Conservation (phyloP, 257 asterid species). For the Leonotis leonurus region DNA sequence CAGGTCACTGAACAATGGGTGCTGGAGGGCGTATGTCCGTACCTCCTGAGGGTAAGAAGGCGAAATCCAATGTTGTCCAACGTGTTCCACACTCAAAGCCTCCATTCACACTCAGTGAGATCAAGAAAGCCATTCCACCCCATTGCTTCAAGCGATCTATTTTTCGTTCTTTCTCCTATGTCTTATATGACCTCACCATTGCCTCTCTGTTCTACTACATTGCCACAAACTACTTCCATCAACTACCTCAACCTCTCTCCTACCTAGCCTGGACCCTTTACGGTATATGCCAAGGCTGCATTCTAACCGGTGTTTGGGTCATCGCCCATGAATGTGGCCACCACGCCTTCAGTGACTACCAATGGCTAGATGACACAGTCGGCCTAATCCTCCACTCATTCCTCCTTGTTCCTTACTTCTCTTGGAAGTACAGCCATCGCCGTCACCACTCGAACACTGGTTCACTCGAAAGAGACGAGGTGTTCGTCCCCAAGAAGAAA, state of each 20-base stretch:
- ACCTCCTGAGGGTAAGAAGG: slow-evolving; percentile 41
- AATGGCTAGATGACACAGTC: slow-evolving; percentile 24
- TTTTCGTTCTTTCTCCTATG: slow-evolving; percentile 67
- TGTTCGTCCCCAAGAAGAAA: slow-evolving; percentile 59
- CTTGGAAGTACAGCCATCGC: slow-evolving; percentile 46
- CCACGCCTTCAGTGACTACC: slow-evolving; percentile 24
- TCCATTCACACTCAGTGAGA: slow-evolving; percentile 60
- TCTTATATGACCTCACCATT: slow-evolving; percentile 45
- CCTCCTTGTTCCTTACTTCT: slow-evolving; percentile 41
- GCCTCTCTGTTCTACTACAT: slow-evolving; percentile 49
- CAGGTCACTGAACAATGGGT: slow-evolving; percentile 68
- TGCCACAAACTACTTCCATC: slow-evolving; percentile 57
- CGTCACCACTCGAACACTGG: slow-evolving; percentile 71
- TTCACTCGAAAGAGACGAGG: slow-evolving; percentile 74
- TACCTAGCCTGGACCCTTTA: slow-evolving; percentile 67
- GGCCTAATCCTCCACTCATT: slow-evolving; percentile 36
- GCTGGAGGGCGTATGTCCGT: slow-evolving; percentile 76
- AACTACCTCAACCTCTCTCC: slow-evolving; percentile 45
- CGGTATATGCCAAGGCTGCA: slow-evolving; percentile 64
- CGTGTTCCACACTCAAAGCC: slow-evolving; percentile 69
- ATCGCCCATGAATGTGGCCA: slow-evolving; percentile 24
- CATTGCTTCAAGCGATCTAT: slow-evolving; percentile 82
- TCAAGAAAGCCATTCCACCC: slow-evolving; percentile 83
- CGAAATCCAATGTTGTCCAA: slow-evolving; percentile 33
- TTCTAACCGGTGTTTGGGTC: slow-evolving; percentile 58